Evolutionary conservation across 108 stramenopile species (phyloP).

Genomic region (Schizochytrium sp.): DNA sequence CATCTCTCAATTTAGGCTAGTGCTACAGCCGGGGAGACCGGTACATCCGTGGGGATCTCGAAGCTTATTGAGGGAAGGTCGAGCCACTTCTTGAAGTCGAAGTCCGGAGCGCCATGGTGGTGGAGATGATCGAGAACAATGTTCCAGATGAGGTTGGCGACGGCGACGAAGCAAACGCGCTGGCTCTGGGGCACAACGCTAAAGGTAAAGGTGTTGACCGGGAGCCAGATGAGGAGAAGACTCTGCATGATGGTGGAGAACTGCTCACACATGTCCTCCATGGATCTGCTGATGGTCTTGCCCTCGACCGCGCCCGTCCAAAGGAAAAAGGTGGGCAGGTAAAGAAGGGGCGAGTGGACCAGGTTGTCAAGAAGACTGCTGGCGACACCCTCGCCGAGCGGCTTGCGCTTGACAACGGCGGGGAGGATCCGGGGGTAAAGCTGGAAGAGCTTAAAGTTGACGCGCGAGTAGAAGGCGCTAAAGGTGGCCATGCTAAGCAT

Average conservation of each 20-base stretch:
- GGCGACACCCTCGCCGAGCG: neutral
- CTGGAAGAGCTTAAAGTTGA: neutral
- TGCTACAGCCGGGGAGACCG: neutral
- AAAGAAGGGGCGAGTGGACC: neutral
- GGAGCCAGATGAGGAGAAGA: neutral
- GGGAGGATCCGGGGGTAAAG: neutral
- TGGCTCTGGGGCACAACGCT: neutral
- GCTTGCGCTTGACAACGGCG: neutral
- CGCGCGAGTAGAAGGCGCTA: neutral
- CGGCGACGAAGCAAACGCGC: neutral
- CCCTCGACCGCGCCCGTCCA: constrained; percentile 11
- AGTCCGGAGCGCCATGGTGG: neutral
- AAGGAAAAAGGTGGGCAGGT: neutral
- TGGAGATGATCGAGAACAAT: neutral
- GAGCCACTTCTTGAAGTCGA: neutral
- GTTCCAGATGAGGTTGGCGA: neutral
- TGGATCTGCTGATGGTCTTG: neutral
- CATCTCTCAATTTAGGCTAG: too few species aligned
- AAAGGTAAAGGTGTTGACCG: neutral
- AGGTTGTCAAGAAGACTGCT: neutral
- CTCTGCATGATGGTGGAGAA: neutral
- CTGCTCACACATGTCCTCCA: neutral
- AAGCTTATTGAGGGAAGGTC: neutral
- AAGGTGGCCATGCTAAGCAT: neutral
- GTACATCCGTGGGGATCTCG: neutral